Percentiles rank a stretch among this genome's conserved stretches.
These are phyloP conservation scores for Odontarrhena argentea DNA, from an alignment of 345 rosid genomes.

Conservation along the genomic window DNA sequence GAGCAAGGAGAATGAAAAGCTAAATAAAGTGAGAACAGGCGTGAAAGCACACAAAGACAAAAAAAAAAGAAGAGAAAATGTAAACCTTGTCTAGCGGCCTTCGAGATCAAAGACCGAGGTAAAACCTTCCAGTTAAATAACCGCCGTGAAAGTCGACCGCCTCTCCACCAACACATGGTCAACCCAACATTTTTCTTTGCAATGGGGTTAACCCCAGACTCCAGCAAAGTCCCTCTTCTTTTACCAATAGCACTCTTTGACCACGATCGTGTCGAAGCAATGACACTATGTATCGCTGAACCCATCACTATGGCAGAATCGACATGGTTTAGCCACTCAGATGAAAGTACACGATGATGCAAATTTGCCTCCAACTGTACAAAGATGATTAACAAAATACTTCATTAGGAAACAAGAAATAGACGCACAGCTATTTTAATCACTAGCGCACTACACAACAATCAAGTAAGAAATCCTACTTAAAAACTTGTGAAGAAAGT, in stretches of 20 bases:
- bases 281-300: constrained; percentile 72
- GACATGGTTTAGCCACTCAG: constrained; percentile 79
- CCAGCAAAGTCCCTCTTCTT: constrained; percentile 55
- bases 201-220: constrained; percentile 55
- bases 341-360: constrained; percentile 70
- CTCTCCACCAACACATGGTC: constrained; percentile 92
- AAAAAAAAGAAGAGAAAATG: constrained; percentile 38
- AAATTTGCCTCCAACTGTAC: constrained; percentile 81
- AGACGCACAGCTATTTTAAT: constrained; percentile 21
- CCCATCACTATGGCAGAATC: constrained; percentile 67
- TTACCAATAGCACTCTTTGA: constrained; percentile 69
- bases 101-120: constrained; percentile 64
- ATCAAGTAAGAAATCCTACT: constrained; percentile 18
- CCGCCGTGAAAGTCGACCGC: constrained; percentile 77
- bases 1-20: constrained; percentile 40
- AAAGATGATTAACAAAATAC: constrained; percentile 32
- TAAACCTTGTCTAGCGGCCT: constrained; percentile 94
- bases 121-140: constrained; percentile 84
- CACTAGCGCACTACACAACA: constrained; percentile 21
- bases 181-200: constrained; percentile 63
- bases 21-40: constrained; percentile 16
- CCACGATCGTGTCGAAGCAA: constrained; percentile 55
- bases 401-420: constrained; percentile 16
- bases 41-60: background rate
- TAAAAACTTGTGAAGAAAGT: constrained; percentile 1